Conservation (phyloP, 1,284 basidiomycete species). For the Xerocomus alliaceus region DNA sequence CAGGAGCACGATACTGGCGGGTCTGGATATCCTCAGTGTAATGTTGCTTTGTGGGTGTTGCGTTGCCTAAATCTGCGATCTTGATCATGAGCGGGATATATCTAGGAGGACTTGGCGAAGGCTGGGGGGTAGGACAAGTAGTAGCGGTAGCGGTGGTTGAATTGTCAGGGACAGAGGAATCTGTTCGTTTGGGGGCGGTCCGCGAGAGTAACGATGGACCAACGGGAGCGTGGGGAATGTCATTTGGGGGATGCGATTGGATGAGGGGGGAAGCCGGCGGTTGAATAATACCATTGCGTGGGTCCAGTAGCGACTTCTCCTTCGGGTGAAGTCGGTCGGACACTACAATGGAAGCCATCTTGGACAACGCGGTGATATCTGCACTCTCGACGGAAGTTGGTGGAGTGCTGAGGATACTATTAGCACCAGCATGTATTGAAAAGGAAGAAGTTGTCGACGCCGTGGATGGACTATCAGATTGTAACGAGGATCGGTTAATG, state of each 20-base stretch:
- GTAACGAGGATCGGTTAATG: conserved; percentile 37
- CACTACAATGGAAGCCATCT: conserved; percentile 46
- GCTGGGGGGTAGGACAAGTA: conserved; percentile 33
- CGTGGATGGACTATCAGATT: conserved; percentile 35
- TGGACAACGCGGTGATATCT: conserved; percentile 53
- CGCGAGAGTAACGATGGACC: conserved; percentile 71
- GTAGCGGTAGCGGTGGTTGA: conserved; percentile 35
- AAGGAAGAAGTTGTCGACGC: conserved; percentile 59
- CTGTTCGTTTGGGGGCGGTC: conserved; percentile 57
- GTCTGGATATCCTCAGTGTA: conserved; percentile 96
- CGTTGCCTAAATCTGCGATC: conserved; percentile 91
- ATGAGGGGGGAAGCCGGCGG: conserved; percentile 35
- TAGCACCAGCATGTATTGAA: conserved; percentile 46
- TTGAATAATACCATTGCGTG: conserved; percentile 2
- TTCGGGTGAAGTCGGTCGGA: conserved; percentile 25
- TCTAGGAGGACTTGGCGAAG: conserved; percentile 29
- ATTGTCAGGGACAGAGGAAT: conserved; percentile 38
- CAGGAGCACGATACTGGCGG: conserved; percentile 89
- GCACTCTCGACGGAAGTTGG: conserved; percentile 57
- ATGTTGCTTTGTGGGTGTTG: conserved; percentile 82
- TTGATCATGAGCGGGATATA: conserved; percentile 77
- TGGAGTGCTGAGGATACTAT: conserved; percentile 58
- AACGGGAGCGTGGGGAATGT: conserved; percentile 31
- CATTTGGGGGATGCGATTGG: conserved; percentile 28
- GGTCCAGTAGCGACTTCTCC: conserved; percentile 2